Evolutionary conservation across 2,329 filamentous ascomycete species (phyloP).

Genomic region (Calycina herbarum): DNA sequence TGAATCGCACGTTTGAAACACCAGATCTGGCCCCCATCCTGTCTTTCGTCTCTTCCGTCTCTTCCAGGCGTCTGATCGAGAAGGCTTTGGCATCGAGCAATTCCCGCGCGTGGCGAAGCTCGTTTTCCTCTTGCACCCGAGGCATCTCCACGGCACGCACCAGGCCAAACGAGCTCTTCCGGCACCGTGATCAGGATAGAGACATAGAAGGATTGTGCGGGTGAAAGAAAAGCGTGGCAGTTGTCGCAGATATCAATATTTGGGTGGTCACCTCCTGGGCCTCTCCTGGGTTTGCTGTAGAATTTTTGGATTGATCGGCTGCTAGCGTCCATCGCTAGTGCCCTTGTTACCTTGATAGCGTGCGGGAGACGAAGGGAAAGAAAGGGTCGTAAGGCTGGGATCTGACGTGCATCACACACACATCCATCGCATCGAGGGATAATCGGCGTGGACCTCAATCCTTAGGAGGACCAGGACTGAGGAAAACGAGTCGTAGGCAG

Average conservation of each 20-base stretch:
- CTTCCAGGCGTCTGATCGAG: neutral
- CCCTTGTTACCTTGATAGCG: neutral
- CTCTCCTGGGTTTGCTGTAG: neutral
- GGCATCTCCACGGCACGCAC: neutral
- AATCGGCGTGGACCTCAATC: neutral
- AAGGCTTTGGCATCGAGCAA: neutral
- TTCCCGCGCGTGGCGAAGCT: neutral
- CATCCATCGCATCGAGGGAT: slow-evolving; percentile 1
- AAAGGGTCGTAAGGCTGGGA: slow-evolving; percentile 1
- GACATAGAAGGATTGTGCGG: neutral
- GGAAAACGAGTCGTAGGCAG: neutral
- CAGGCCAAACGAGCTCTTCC: neutral
- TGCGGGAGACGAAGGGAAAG: neutral
- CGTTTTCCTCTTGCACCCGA: neutral
- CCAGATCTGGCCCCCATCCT: slow-evolving; percentile 11
- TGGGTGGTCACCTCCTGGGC: neutral
- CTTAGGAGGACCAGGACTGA: neutral
- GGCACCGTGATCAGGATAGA: neutral
- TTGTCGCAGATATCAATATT: neutral
- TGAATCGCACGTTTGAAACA: neutral
- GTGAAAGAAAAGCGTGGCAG: neutral
- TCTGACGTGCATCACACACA: neutral
- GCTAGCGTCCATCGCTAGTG: slow-evolving; percentile 1
- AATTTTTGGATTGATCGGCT: neutral
- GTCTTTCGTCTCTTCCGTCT: neutral